Base-by-base conservation (phyloP, 1,139 yeast genomes). In the Nakaseomyces bracarensis region DNA sequence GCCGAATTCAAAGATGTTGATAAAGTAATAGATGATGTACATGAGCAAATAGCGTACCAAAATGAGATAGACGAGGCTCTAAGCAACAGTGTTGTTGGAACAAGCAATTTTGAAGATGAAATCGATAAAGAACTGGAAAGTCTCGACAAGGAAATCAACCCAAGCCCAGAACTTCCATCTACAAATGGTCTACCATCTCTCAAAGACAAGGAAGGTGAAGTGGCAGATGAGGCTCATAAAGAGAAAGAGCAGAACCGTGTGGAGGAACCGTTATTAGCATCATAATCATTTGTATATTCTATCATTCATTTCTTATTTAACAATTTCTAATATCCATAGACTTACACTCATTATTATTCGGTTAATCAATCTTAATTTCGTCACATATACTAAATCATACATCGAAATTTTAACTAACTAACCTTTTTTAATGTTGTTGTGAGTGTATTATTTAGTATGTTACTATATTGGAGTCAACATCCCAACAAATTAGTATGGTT, bases 1-100 rank as follows among this genome's bases (percentile, higher is more conserved):
- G 68, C 68, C 43, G 96, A 89, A 55, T 75, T 87, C 77, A 78
- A 77, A 36, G 76, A 76, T 55, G 82, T 87, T n/a, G 96, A 87
- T 54, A 72, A 72, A 57, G 70, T 91, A 4, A 66, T 89, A 74
- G 96, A 89, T 58, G 93, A 85, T 44, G 72, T 84, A 25, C 86
- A 82, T 38, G 96, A 86, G 30, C 94, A 91, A 43, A 69, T 80
- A 16, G 69, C 80, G 30, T 82, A 82, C 58, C 96, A 87, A 52
- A 77, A 82, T 46, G 84, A 78, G 51, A 70, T 77, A 2, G 70
- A 74, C 44, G 72, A 72, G 38, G 60, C 70, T 15, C 57, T 78
- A 46, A 73, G 79, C 0, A 61, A 58, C 26, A 64, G 67, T 15
- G 64, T 74, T 34, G 51, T 53, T 3, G 70, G 72, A 34, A 69